Percentiles rank a stretch among this genome's conserved stretches.
Evolutionary conservation across 306 rosid genomes (phyloP).

Genomic region (Casuarina glauca): DNA sequence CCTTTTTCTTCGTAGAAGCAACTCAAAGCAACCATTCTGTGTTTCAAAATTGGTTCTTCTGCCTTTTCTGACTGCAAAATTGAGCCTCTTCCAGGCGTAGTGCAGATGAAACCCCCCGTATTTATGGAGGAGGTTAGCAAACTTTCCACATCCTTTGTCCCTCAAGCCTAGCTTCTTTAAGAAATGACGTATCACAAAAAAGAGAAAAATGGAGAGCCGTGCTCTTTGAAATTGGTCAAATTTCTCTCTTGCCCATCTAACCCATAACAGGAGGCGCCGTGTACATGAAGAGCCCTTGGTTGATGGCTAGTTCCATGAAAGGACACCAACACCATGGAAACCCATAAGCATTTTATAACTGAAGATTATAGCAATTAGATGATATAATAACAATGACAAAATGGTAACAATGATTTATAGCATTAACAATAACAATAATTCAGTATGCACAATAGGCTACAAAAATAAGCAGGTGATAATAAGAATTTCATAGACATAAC

Average conservation of each 20-base stretch:
- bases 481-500: neutral
- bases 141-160: too few species aligned
- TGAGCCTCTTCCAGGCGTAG: too few species aligned
- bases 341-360: neutral
- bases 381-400: neutral
- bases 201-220: too few species aligned
- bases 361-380: neutral
- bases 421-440: neutral
- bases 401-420: neutral
- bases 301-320: conserved; percentile 2
- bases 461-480: neutral
- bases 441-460: neutral
- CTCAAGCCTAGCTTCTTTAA: too few species aligned
- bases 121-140: too few species aligned
- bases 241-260: neutral
- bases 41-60: too few species aligned
- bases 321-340: neutral
- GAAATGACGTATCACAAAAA: too few species aligned
- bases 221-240: neutral
- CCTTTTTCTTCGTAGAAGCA: too few species aligned
- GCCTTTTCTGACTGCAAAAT: too few species aligned
- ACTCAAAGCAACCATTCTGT: too few species aligned
- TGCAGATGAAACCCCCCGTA: too few species aligned
- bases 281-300: neutral
- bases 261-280: neutral